A percentile compares a stretch with the other conserved stretches of the same genome.
Evolutionary conservation across 2,329 filamentous ascomycete species (phyloP).

Genomic region (Ceratocystis cacaofunesta): DNA sequence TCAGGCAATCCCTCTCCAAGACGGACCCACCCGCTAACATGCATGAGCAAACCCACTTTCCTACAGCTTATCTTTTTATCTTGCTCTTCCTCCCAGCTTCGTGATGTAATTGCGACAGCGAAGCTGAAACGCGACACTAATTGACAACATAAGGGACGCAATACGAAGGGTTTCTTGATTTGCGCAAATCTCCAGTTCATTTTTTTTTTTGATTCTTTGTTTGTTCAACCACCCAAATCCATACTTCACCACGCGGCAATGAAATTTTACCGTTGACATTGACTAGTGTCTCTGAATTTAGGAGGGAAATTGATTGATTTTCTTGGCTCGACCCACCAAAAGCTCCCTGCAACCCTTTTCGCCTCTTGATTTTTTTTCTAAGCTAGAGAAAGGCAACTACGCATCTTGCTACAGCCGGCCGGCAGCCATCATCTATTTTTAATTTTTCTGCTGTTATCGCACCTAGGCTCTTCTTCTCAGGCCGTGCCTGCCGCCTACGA

Average conservation of each 20-base stretch:
- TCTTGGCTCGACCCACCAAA: background rate
- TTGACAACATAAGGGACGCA: background rate
- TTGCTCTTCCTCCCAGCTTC: background rate
- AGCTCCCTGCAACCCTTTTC: background rate
- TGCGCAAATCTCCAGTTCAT: background rate
- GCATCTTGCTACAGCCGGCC: background rate
- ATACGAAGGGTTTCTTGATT: too few relatives aligned
- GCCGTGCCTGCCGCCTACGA: background rate
- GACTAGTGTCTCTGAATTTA: background rate
- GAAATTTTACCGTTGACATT: background rate
- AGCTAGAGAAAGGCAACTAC: background rate
- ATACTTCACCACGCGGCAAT: too few relatives aligned
- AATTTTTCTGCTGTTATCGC: background rate
- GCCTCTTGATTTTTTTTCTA: background rate
- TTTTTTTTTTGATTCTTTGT: background rate
- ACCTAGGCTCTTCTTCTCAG: background rate
- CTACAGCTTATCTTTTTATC: background rate
- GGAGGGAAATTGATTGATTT: background rate
- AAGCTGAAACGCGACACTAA: background rate
- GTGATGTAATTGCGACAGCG: background rate
- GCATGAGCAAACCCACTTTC: background rate
- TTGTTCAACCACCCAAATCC: too few relatives aligned
- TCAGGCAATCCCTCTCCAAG: background rate
- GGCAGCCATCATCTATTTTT: background rate
- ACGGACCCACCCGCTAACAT: background rate